These are phyloP conservation scores for Pyrus pyrifolia DNA, from an alignment of 306 rosid genomes.

Conservation along the genomic window DNA sequence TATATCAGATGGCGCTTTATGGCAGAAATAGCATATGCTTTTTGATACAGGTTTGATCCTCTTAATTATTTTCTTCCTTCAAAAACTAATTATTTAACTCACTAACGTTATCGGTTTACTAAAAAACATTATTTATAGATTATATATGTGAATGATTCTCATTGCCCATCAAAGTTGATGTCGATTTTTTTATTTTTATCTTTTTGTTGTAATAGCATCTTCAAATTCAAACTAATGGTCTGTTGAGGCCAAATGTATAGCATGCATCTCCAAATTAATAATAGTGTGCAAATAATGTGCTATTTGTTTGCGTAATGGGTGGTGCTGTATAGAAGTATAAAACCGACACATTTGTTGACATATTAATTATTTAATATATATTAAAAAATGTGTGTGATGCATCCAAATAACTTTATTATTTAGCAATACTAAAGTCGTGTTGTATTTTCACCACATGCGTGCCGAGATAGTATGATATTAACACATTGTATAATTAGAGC, in stretches of 20 bases:
- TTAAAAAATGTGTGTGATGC: not conserved
- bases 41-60: rapidly evolving
- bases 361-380: no score
- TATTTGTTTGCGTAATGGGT: not conserved
- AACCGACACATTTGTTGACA: not conserved
- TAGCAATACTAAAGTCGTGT: not conserved
- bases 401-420: not conserved
- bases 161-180: not conserved
- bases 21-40: no score
- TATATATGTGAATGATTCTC: not conserved
- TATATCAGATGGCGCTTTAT: not conserved
- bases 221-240: no score
- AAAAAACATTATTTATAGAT: no score
- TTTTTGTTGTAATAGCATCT: no score
- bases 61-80: rapidly evolving
- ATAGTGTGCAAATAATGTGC: not conserved
- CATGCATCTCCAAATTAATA: not conserved
- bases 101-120: no score
- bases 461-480: not conserved
- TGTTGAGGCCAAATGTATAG: not conserved
- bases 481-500: not conserved
- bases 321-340: no score
- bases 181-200: no score
- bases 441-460: not conserved
- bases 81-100: not conserved